Percentiles rank a stretch among this genome's conserved stretches.
Conservation (phyloP, 2,329 filamentous ascomycete species). For the Ceratocystis harringtonii region DNA sequence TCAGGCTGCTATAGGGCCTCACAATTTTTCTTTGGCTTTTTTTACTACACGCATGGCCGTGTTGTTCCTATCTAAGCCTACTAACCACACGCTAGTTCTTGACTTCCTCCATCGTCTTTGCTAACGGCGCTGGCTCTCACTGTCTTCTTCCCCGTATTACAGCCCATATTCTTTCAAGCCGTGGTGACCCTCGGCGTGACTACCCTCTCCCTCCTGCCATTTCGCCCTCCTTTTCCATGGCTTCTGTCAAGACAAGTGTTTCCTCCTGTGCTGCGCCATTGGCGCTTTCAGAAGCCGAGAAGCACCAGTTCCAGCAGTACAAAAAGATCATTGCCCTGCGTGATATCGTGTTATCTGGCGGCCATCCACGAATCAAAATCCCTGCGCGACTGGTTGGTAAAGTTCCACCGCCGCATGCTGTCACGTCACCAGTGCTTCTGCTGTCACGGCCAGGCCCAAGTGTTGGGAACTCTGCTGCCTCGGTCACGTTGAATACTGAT, state of each 20-base stretch:
- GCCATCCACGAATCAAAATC: conserved; percentile 48
- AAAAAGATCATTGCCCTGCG: conserved; percentile 67
- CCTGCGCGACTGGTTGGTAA: conserved; percentile 28
- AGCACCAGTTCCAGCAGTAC: conserved; percentile 36
- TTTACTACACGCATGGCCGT: not conserved
- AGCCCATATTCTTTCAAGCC: not conserved
- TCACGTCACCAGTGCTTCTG: conserved; percentile 10
- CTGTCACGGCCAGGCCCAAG: not conserved
- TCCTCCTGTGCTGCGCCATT: not conserved
- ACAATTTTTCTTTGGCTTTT: not conserved
- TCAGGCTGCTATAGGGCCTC: not conserved
- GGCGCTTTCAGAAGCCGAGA: conserved; percentile 10
- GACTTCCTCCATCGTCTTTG: not conserved
- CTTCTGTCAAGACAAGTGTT: not conserved
- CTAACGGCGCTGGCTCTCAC: not conserved
- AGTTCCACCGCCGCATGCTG: conserved; percentile 18
- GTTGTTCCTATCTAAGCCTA: not conserved
- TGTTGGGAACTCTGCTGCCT: not conserved
- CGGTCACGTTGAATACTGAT: not conserved
- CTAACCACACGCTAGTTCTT: not conserved
- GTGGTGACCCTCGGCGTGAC: not conserved
- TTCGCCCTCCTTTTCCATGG: not conserved
- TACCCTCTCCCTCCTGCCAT: not conserved
- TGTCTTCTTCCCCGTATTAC: not conserved
- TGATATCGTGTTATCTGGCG: conserved; percentile 66